Percentiles rank a stretch among this genome's conserved stretches.
Evolutionary conservation across 805 yeast genomes (phyloP).

Genomic region (Ogataea trehaloabstinens): DNA sequence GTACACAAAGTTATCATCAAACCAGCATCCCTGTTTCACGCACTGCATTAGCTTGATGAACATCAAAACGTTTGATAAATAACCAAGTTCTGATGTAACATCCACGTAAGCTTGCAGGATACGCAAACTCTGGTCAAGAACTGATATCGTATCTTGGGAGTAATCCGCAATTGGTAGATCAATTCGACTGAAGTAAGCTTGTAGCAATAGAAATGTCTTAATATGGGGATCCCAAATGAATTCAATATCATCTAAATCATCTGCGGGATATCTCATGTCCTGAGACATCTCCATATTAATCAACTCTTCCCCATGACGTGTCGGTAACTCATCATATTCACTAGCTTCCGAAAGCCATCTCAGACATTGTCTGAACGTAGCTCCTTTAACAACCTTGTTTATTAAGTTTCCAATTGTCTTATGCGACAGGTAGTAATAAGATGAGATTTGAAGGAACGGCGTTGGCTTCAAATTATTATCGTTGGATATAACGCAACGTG

Average conservation of each 20-base stretch:
- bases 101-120: slow-evolving; percentile 91
- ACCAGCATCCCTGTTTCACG: slow-evolving; percentile 87
- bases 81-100: slow-evolving; percentile 82
- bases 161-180: slow-evolving; percentile 95
- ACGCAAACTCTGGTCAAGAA: slow-evolving; percentile 91
- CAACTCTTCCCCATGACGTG: slow-evolving; percentile 88
- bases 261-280: slow-evolving; percentile 62
- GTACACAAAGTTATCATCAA: slow-evolving; percentile 67
- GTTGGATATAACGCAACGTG: slow-evolving; percentile 65
- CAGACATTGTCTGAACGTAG: slow-evolving; percentile 62
- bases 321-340: slow-evolving; percentile 86
- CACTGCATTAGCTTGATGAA: slow-evolving; percentile 76
- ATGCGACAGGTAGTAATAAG: slow-evolving; percentile 92
- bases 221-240: slow-evolving; percentile 87
- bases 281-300: slow-evolving; percentile 82
- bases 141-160: slow-evolving; percentile 88
- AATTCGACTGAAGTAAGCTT: slow-evolving; percentile 66
- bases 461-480: slow-evolving; percentile 55
- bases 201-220: slow-evolving; percentile 68
- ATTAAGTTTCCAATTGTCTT: slow-evolving; percentile 75
- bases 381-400: slow-evolving; percentile 42
- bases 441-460: slow-evolving; percentile 78
- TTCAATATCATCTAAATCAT: slow-evolving; percentile 53
- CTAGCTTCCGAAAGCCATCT: slow-evolving; percentile 55
- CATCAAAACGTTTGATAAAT: slow-evolving; percentile 55